Evolutionary conservation across 2,329 filamentous ascomycete genomes (phyloP).

Genomic region (Ceratocystis eucalypticola): DNA sequence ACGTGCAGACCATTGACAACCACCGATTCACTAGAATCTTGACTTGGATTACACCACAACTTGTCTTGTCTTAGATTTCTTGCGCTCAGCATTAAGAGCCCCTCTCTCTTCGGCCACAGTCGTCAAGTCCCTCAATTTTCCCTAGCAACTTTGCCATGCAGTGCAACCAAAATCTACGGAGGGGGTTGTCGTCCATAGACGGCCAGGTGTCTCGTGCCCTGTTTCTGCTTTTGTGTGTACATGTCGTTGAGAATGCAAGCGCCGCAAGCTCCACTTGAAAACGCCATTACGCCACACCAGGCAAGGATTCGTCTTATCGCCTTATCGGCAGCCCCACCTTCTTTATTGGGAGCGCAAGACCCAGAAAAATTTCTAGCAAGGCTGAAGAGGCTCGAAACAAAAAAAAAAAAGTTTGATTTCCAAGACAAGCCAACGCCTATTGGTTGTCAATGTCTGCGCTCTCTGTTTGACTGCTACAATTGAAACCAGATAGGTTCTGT

Average conservation of each 20-base stretch:
- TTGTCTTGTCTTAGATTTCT: too few species aligned
- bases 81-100: too few species aligned
- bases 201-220: not conserved
- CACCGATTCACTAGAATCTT: too few species aligned
- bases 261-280: not conserved
- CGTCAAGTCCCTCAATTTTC: too few species aligned
- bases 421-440: too few species aligned
- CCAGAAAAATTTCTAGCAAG: constrained; percentile 18
- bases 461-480: not conserved
- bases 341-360: constrained; percentile 13
- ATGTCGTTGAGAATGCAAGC: not conserved
- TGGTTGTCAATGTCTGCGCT: not conserved
- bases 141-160: too few species aligned
- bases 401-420: constrained; percentile 6
- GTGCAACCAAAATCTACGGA: too few species aligned
- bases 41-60: too few species aligned
- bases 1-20: too few species aligned
- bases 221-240: not conserved
- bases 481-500: not conserved
- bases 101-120: too few species aligned
- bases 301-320: not conserved
- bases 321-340: constrained; percentile 16
- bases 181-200: not conserved
- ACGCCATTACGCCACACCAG: not conserved
- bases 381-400: constrained; percentile 2